These are phyloP conservation scores for Colletotrichum cordylinicola DNA, from an alignment of 2,329 filamentous ascomycete genomes.

Conservation along the genomic window DNA sequence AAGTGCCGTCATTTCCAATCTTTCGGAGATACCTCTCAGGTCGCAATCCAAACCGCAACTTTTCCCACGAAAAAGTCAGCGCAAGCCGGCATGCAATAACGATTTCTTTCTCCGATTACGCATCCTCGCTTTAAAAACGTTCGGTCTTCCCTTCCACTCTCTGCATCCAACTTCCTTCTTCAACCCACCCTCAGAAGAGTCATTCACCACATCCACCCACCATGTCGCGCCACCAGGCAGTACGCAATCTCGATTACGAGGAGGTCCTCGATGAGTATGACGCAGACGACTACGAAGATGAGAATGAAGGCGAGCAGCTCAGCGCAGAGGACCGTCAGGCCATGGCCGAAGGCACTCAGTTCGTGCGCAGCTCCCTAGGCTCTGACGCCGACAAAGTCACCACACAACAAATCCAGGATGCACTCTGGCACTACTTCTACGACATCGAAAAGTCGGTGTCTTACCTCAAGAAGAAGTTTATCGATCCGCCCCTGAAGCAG, in stretches of 20 bases:
- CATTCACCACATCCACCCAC: background rate
- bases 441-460: constrained; percentile 85
- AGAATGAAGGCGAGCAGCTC: constrained; percentile 50
- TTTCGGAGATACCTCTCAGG: background rate
- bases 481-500: constrained; percentile 47
- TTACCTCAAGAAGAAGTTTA: constrained; percentile 75
- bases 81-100: constrained; percentile 1
- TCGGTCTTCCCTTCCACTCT: background rate
- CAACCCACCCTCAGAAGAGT: background rate
- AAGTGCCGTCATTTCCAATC: constrained; percentile 17
- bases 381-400: constrained; percentile 61
- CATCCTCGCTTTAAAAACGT: background rate
- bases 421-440: constrained; percentile 96
- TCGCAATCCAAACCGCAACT: background rate
- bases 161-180: background rate
- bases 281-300: constrained; percentile 46
- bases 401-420: constrained; percentile 78
- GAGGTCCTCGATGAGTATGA: constrained; percentile 57
- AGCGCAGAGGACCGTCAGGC: constrained; percentile 52
- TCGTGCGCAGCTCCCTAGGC: constrained; percentile 72
- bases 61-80: background rate
- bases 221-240: constrained; percentile 55
- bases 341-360: constrained; percentile 69
- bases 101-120: background rate
- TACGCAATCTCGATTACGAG: constrained; percentile 55